These are phyloP conservation scores for Sporothrix inflata DNA, from an alignment of 2,329 filamentous ascomycete species.

Conservation along the genomic window DNA sequence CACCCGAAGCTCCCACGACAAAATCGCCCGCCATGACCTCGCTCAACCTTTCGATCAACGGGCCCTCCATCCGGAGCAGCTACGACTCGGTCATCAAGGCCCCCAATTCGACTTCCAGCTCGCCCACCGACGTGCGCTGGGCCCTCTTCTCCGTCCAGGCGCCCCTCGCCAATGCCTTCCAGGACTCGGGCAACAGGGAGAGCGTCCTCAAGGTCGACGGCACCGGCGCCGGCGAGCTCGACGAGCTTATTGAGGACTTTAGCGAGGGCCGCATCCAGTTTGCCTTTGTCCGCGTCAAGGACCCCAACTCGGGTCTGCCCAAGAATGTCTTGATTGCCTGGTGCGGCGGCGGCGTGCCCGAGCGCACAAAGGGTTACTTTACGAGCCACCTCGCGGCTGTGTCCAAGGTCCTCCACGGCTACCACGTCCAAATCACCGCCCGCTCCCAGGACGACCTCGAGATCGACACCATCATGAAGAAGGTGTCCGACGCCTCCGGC, in stretches of 20 bases:
- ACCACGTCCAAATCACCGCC: slow-evolving; percentile 96
- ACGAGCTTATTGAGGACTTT: slow-evolving; percentile 91
- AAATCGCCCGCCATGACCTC: slow-evolving; percentile 64
- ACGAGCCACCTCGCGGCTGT: slow-evolving; percentile 90
- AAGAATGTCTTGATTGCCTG: slow-evolving; percentile 94
- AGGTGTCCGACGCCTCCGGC: slow-evolving; percentile 91
- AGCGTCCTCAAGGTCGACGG: slow-evolving; percentile 93
- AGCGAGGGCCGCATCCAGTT: slow-evolving; percentile 97
- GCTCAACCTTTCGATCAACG: slow-evolving; percentile 77
- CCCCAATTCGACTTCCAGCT: slow-evolving; percentile 58
- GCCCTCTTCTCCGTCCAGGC: slow-evolving; percentile 91
- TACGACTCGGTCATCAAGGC: slow-evolving; percentile 64
- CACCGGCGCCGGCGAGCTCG: slow-evolving; percentile 84
- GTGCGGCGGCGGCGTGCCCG: slow-evolving; percentile 97
- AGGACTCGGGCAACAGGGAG: slow-evolving; percentile 83
- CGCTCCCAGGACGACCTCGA: slow-evolving; percentile 88
- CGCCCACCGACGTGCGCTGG: slow-evolving; percentile 88
- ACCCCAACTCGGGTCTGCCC: slow-evolving; percentile 84
- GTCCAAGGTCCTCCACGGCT: slow-evolving; percentile 90
- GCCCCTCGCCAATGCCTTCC: slow-evolving; percentile 89
- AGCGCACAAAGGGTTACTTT: slow-evolving; percentile 97
- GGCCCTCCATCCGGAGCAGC: slow-evolving; percentile 82
- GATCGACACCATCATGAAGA: slow-evolving; percentile 85
- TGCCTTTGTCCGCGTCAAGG: slow-evolving; percentile 94
- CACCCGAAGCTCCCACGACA: not conserved